Conservation (phyloP, 2,329 filamentous ascomycete species). For the Teratosphaeria viscida region DNA sequence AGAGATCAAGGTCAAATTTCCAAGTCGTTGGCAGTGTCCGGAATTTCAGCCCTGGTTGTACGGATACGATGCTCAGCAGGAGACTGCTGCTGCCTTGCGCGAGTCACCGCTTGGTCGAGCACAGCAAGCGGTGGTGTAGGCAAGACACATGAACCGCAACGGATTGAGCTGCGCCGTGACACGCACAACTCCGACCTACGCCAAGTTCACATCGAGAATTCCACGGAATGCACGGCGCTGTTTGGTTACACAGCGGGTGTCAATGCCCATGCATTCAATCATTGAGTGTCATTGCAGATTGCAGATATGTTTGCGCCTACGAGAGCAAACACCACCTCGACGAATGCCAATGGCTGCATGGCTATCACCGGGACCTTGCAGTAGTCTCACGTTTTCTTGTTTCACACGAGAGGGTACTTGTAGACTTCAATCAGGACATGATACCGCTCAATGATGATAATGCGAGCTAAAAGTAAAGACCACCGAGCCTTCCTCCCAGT, state of each 20-base stretch:
- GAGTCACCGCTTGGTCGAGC: slow-evolving; percentile 6
- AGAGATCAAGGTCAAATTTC: slow-evolving; percentile 45
- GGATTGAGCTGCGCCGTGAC: background rate
- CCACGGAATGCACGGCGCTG: background rate
- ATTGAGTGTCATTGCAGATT: background rate
- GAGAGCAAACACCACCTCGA: background rate
- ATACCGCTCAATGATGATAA: background rate
- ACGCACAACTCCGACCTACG: background rate
- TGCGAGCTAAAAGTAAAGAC: background rate
- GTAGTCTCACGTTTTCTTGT: background rate
- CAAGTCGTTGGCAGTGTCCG: slow-evolving; percentile 54
- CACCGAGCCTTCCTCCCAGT: background rate
- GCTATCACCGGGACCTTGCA: background rate
- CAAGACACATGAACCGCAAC: background rate
- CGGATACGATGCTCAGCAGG: slow-evolving; percentile 51
- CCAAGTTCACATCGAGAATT: background rate
- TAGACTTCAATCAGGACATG: background rate
- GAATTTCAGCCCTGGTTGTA: slow-evolving; percentile 54
- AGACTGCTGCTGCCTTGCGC: slow-evolving; percentile 31
- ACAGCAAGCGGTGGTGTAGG: background rate
- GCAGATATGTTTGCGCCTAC: background rate
- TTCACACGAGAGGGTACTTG: background rate
- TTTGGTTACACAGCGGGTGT: background rate
- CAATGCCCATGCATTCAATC: background rate
- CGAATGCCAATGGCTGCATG: background rate